Percentiles rank a stretch among this genome's conserved stretches.
phyloP scores from a whole-genome alignment of 441 rosid genomes.

The Eugenia klotzschiana region DNA sequence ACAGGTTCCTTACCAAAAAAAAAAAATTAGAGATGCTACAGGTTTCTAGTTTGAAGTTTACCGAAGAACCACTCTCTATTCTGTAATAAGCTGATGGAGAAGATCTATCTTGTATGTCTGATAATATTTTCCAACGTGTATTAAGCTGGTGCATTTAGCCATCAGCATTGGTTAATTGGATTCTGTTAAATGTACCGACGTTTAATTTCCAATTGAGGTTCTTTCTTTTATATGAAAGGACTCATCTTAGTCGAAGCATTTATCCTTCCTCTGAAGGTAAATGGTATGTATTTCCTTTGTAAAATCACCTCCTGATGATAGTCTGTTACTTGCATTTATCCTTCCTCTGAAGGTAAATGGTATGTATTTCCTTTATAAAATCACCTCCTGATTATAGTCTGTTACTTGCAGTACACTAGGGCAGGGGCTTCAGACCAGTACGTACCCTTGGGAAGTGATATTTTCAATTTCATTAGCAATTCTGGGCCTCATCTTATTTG shows the following conservation, averaged over 20 bases:
- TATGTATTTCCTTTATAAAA: not conserved
- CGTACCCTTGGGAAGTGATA: conserved; percentile 74
- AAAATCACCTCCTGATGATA: not conserved
- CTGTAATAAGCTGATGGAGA: not conserved
- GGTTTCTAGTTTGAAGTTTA: not conserved
- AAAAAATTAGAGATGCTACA: not conserved
- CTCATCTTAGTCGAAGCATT: not conserved
- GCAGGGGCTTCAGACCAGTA: conserved; percentile 93
- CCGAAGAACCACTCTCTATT: not conserved
- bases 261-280: not conserved
- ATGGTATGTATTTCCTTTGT: not conserved
- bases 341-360: not conserved
- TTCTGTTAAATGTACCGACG: not conserved
- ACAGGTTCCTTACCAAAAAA: not conserved
- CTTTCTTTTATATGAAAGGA: not conserved
- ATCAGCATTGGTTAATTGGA: not conserved
- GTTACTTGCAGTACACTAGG: conserved; percentile 72
- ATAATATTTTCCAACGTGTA: not conserved
- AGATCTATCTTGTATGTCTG: not conserved
- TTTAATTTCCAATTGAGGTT: not conserved
- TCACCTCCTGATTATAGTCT: not conserved
- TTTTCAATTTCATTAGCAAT: conserved; percentile 84
- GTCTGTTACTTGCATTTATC: conserved; percentile 22
- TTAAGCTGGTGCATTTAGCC: not conserved
- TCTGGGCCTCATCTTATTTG: conserved; percentile 88